These are phyloP conservation scores for Beta macrorhiza DNA, from an alignment of 179 eudicot genomes.

Conservation along the genomic window DNA sequence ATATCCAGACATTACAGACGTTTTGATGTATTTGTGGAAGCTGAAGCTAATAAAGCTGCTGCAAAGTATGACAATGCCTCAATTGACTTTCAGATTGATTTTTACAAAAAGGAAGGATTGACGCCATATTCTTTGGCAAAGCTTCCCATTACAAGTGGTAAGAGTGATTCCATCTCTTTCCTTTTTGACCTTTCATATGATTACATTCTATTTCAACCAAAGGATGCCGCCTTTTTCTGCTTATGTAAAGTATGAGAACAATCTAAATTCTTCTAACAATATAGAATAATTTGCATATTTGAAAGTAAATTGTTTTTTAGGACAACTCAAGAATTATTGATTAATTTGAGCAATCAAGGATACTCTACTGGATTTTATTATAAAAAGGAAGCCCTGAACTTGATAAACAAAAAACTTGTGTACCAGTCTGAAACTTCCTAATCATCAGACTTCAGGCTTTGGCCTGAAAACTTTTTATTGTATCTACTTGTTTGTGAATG, in stretches of 20 bases:
- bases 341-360: no score
- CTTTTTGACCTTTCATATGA: not conserved
- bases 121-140: slow-evolving; percentile 75
- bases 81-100: slow-evolving; percentile 86
- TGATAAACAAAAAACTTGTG: not conserved
- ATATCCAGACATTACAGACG: slow-evolving; percentile 95
- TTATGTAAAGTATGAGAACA: no score
- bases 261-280: no score
- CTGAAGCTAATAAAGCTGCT: slow-evolving; percentile 98
- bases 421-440: not conserved
- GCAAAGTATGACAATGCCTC: slow-evolving; percentile 83
- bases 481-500: not conserved
- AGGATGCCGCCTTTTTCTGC: no score
- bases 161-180: slow-evolving; percentile 5
- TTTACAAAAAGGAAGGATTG: slow-evolving; percentile 83
- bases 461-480: not conserved
- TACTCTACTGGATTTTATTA: no score
- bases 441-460: not conserved
- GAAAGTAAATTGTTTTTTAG: no score
- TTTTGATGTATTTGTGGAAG: slow-evolving; percentile 86
- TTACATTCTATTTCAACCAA: no score
- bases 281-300: no score
- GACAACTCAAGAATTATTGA: no score
- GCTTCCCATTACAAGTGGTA: slow-evolving; percentile 91
- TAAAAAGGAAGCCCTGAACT: no score